A percentile compares a stretch with the other conserved stretches of the same genome.
phyloP scores from a whole-genome alignment of 2,329 filamentous ascomycete species.

The Fusarium pininemorale region DNA sequence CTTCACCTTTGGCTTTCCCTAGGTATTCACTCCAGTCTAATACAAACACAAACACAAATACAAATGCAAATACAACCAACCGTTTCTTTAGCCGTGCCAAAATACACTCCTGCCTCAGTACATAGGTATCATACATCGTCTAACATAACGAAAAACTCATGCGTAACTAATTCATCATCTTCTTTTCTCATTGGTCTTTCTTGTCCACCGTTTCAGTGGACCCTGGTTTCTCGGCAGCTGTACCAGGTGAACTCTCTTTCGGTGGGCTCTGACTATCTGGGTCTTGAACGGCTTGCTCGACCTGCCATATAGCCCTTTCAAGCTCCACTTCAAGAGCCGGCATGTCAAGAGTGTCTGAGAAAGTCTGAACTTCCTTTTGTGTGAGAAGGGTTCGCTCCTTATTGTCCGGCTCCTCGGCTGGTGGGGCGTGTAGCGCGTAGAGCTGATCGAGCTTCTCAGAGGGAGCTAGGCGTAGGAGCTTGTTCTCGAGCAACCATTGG shows the following conservation, averaged over 20 bases:
- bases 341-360: conserved; percentile 70
- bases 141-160: conserved; percentile 9
- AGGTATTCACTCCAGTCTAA: conserved; percentile 22
- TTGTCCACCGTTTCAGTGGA: conserved; percentile 16
- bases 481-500: conserved; percentile 79
- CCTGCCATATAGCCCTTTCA: conserved; percentile 80
- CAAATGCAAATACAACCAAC: conserved; percentile 24
- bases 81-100: conserved; percentile 1
- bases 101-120: conserved; percentile 14
- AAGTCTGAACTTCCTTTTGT: conserved; percentile 62
- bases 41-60: not conserved
- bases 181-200: conserved; percentile 34
- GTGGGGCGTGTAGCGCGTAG: conserved; percentile 64
- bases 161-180: not conserved
- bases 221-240: conserved; percentile 16
- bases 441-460: conserved; percentile 77
- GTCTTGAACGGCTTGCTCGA: conserved; percentile 61
- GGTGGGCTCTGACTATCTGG: conserved; percentile 37
- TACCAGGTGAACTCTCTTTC: conserved; percentile 23
- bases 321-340: conserved; percentile 78
- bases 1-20: not conserved
- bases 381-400: conserved; percentile 56
- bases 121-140: conserved; percentile 41
- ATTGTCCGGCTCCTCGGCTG: conserved; percentile 31
- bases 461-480: conserved; percentile 72